These are phyloP conservation scores for Syncephalastrum racemosum DNA, from an alignment of 371 early-diverging fungal species.

Conservation along the genomic window DNA sequence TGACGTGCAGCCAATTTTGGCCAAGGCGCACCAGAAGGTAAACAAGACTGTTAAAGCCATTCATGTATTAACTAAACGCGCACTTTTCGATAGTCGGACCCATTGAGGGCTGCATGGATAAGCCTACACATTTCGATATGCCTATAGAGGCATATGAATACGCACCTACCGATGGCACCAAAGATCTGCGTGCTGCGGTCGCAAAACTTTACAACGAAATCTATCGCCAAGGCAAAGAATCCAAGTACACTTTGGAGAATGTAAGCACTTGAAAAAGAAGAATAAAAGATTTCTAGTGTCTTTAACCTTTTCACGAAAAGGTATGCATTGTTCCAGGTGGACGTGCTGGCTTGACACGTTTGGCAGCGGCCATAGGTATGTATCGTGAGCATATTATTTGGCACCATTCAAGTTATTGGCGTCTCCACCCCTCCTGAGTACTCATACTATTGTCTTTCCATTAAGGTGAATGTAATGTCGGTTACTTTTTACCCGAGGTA, in stretches of 20 bases:
- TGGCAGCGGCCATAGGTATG: conserved; percentile 48
- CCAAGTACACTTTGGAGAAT: conserved; percentile 50
- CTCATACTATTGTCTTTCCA: no score
- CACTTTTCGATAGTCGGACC: conserved; percentile 26
- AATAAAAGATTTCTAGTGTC: not conserved
- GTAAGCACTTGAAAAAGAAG: conserved; percentile 12
- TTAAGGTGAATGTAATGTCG: conserved; percentile 34
- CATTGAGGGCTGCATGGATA: conserved; percentile 40
- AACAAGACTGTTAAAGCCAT: not conserved
- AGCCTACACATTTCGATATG: conserved; percentile 29
- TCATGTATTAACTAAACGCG: no score
- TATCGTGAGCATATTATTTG: no score
- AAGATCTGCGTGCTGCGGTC: conserved; percentile 35
- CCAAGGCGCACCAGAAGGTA: conserved; percentile 58
- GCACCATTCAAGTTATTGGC: no score
- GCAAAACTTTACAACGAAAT: conserved; percentile 49
- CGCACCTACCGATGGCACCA: conserved; percentile 44
- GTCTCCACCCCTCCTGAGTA: no score
- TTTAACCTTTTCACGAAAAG: conserved; percentile 4
- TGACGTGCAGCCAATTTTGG: conserved; percentile 43
- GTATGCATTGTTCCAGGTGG: conserved; percentile 55
- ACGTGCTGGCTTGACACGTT: conserved; percentile 51
- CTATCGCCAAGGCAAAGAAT: conserved; percentile 37
- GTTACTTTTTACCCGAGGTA: conserved; percentile 52
- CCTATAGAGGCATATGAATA: conserved; percentile 28